Evolutionary conservation across 2,329 filamentous ascomycete genomes (phyloP).

Genomic region (Diatrype stigma): DNA sequence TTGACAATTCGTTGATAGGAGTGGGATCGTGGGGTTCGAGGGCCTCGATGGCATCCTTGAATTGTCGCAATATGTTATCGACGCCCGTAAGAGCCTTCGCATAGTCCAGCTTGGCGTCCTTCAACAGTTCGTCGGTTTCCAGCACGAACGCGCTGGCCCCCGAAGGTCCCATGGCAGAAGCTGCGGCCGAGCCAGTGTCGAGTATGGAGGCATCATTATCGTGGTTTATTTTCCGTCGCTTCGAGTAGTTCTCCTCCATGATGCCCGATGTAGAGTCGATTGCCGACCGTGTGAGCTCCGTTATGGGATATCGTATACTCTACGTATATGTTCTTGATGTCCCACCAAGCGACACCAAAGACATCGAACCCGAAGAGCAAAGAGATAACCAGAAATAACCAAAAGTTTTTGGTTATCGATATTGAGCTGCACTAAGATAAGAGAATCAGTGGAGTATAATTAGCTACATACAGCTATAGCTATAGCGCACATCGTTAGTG

Average conservation of each 20-base stretch:
- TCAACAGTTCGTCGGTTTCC: slow-evolving; percentile 56
- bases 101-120: slow-evolving; percentile 51
- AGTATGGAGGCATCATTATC: slow-evolving; percentile 31
- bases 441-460: not conserved
- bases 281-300: no score
- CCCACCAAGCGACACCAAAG: not conserved
- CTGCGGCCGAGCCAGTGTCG: slow-evolving; percentile 34
- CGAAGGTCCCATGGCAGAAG: slow-evolving; percentile 34
- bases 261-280: not conserved
- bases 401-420: slow-evolving; percentile 6
- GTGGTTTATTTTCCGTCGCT: slow-evolving; percentile 47
- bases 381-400: no score
- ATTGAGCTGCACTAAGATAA: slow-evolving; percentile 4
- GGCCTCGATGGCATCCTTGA: slow-evolving; percentile 51
- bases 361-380: no score
- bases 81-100: slow-evolving; percentile 42
- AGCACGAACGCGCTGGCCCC: slow-evolving; percentile 52
- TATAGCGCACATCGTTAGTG: no score
- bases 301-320: not conserved
- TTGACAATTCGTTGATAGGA: slow-evolving; percentile 60
- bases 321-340: not conserved
- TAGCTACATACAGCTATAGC: no score
- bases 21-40: slow-evolving; percentile 45
- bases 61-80: slow-evolving; percentile 44
- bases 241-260: slow-evolving; percentile 43